These are phyloP conservation scores for Ganoderma multipileum DNA, from an alignment of 1,284 basidiomycete genomes.

Conservation along the genomic window DNA sequence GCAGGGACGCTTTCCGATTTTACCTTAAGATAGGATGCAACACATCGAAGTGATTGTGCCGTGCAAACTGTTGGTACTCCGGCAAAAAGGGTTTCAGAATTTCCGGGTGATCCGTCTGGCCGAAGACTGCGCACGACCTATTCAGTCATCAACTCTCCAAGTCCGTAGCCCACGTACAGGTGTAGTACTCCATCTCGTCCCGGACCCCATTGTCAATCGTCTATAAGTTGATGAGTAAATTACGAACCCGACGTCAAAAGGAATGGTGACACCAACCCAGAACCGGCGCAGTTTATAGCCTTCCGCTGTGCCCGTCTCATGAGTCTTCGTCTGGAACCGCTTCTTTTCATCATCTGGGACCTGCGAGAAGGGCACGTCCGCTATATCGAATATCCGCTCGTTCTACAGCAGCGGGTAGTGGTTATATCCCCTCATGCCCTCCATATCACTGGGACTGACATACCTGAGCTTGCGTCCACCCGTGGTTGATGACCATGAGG, in stretches of 20 bases:
- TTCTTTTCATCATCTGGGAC: slow-evolving; percentile 60
- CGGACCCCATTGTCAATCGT: slow-evolving; percentile 36
- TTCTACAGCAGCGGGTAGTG: not conserved
- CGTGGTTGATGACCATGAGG: slow-evolving; percentile 68
- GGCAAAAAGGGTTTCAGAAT: slow-evolving; percentile 59
- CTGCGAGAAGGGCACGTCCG: slow-evolving; percentile 58
- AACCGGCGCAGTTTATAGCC: slow-evolving; percentile 58
- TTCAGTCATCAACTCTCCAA: not conserved
- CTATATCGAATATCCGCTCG: slow-evolving; percentile 61
- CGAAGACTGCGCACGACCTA: slow-evolving; percentile 44
- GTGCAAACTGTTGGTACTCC: slow-evolving; percentile 61
- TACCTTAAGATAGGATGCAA: slow-evolving; percentile 58
- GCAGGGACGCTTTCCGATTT: slow-evolving; percentile 7
- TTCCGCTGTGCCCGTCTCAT: slow-evolving; percentile 52
- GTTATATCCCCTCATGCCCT: no score
- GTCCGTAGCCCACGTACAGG: slow-evolving; percentile 45
- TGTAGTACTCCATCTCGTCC: slow-evolving; percentile 66
- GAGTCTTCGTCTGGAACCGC: slow-evolving; percentile 49
- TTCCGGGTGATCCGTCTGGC: slow-evolving; percentile 51
- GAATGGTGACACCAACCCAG: slow-evolving; percentile 41
- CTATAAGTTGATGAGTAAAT: slow-evolving; percentile 28
- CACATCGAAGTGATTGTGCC: slow-evolving; percentile 58
- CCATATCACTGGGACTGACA: not conserved
- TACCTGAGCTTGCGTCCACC: slow-evolving; percentile 53
- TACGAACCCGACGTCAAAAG: not conserved